Evolutionary conservation across 1,284 basidiomycete genomes (phyloP).

Genomic region (Ustilago xerochloae): DNA sequence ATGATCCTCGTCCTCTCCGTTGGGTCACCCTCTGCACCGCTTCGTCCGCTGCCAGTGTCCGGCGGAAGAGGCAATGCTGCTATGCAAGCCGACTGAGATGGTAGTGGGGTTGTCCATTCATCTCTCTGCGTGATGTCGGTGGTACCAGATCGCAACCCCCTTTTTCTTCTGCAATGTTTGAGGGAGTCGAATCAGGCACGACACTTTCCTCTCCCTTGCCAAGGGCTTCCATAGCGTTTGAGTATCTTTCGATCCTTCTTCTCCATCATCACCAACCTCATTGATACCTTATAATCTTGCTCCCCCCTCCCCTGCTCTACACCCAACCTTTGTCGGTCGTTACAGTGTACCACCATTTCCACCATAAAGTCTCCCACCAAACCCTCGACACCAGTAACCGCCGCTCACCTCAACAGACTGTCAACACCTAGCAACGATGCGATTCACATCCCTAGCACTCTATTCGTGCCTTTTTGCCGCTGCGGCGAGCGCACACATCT

Average conservation of each 20-base stretch:
- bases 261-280: not conserved
- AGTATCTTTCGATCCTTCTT: not conserved
- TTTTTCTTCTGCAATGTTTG: not conserved
- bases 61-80: not conserved
- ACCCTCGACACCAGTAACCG: not conserved
- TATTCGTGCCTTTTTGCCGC: constrained; percentile 17
- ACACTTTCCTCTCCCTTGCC: not conserved
- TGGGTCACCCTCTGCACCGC: no score
- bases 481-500: constrained; percentile 18
- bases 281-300: not conserved
- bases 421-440: constrained; percentile 4
- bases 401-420: not conserved
- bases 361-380: not conserved
- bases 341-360: not conserved
- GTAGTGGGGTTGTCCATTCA: not conserved
- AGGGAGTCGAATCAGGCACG: not conserved
- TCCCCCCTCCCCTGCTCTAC: not conserved
- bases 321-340: not conserved
- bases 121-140: not conserved
- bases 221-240: no score
- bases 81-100: not conserved
- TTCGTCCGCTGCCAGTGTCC: no score
- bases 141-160: not conserved
- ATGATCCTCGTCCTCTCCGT: no score
- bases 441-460: constrained; percentile 13